phyloP scores from a whole-genome alignment of 2,329 filamentous ascomycete species.

The Aspergillus arachidicola region DNA sequence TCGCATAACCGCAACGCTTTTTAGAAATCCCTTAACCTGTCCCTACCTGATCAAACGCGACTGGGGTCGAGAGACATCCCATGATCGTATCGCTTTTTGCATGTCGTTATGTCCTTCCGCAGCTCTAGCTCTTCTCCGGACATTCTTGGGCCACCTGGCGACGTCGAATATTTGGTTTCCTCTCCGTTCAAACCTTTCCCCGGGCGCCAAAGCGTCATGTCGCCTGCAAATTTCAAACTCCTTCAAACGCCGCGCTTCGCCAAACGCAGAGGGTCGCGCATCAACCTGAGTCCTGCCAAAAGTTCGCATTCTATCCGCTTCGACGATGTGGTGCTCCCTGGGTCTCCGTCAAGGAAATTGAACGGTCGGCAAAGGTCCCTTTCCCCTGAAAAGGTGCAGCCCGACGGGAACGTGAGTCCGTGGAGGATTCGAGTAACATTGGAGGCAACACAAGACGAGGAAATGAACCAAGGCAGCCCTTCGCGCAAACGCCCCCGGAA shows the following conservation, averaged over 20 bases:
- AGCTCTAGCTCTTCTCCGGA: slow-evolving; percentile 46
- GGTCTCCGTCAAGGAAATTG: slow-evolving; percentile 37
- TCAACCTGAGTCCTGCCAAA: slow-evolving; percentile 39
- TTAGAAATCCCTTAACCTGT: not conserved
- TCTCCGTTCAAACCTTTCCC: slow-evolving; percentile 43
- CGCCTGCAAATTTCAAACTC: slow-evolving; percentile 36
- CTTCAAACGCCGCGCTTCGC: slow-evolving; percentile 33
- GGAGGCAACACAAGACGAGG: slow-evolving; percentile 50
- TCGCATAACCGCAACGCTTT: not conserved
- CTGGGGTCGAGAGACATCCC: slow-evolving; percentile 8
- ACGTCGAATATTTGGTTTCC: slow-evolving; percentile 46
- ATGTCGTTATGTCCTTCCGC: slow-evolving; percentile 38
- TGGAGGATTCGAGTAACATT: slow-evolving; percentile 53
- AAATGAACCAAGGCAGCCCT: slow-evolving; percentile 32
- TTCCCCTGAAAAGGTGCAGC: slow-evolving; percentile 42
- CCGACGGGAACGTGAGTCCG: slow-evolving; percentile 47
- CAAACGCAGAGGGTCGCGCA: slow-evolving; percentile 35
- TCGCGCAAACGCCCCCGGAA: slow-evolving; percentile 35
- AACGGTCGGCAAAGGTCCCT: slow-evolving; percentile 31
- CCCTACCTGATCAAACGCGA: slow-evolving; percentile 13
- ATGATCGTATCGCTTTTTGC: slow-evolving; percentile 16
- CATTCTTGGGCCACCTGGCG: slow-evolving; percentile 45
- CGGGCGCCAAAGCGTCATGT: slow-evolving; percentile 43
- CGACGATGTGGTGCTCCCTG: slow-evolving; percentile 46
- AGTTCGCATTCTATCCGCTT: slow-evolving; percentile 45